Percentiles rank a stretch among this genome's conserved stretches.
Evolutionary conservation across 2,329 filamentous ascomycete species (phyloP).

Genomic region (Aspergillus quadrilineatus): DNA sequence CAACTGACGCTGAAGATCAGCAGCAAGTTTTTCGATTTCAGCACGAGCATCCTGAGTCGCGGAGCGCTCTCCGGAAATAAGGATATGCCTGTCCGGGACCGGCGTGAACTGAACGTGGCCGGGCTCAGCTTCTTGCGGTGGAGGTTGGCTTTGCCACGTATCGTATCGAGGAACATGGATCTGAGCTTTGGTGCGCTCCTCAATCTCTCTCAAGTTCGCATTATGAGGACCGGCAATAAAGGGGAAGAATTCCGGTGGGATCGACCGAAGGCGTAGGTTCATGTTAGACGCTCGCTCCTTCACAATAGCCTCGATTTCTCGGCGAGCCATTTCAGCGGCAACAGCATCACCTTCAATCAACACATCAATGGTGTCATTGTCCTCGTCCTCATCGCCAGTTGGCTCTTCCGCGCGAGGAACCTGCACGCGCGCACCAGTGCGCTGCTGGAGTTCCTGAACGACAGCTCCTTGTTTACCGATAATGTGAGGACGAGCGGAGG

Average conservation of each 20-base stretch:
- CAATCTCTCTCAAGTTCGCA: constrained; percentile 64
- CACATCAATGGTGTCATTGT: constrained; percentile 76
- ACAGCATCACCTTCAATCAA: constrained; percentile 87
- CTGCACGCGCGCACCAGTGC: constrained; percentile 85
- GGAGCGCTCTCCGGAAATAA: constrained; percentile 78
- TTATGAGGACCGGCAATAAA: constrained; percentile 86
- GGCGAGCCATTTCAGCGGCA: constrained; percentile 77
- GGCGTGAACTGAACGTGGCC: constrained; percentile 71
- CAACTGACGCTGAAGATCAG: constrained; percentile 72
- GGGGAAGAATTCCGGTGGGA: constrained; percentile 90
- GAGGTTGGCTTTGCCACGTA: constrained; percentile 67
- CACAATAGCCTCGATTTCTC: constrained; percentile 83
- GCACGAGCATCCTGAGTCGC: constrained; percentile 77
- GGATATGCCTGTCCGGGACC: constrained; percentile 73
- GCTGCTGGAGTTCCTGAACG: constrained; percentile 85
- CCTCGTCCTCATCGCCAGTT: constrained; percentile 71
- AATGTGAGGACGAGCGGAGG: constrained; percentile 80
- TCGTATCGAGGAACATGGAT: constrained; percentile 81
- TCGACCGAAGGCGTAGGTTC: constrained; percentile 75
- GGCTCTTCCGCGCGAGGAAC: constrained; percentile 76
- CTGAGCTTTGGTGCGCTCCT: constrained; percentile 71
- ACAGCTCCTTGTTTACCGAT: constrained; percentile 89
- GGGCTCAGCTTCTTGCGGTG: constrained; percentile 60
- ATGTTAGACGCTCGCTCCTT: constrained; percentile 80
- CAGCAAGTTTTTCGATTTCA: constrained; percentile 75